phyloP scores from a whole-genome alignment of 352 stramenopile genomes.

The Phytophthora meadii region DNA sequence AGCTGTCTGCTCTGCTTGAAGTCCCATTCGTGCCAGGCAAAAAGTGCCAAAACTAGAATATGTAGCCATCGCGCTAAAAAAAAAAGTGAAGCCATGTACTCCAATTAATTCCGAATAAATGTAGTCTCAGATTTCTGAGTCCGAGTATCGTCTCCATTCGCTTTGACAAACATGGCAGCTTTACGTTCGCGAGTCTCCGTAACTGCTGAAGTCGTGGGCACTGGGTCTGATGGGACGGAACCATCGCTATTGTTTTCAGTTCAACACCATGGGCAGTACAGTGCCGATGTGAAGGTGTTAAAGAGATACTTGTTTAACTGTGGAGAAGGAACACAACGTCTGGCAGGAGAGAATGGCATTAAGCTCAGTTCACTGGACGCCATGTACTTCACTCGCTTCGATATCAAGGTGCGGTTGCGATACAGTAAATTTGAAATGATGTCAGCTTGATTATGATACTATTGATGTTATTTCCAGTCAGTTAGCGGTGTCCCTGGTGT shows the following conservation, averaged over 20 bases:
- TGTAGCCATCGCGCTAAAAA: background rate
- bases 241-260: slow-evolving; percentile 72
- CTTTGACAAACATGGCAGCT: slow-evolving; percentile 15
- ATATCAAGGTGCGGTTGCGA: slow-evolving; percentile 47
- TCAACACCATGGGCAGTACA: slow-evolving; percentile 72
- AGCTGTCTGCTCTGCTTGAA: slow-evolving; percentile 41
- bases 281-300: slow-evolving; percentile 61
- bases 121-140: slow-evolving; percentile 13
- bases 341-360: slow-evolving; percentile 73
- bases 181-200: slow-evolving; percentile 27
- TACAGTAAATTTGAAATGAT: background rate
- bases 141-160: slow-evolving; percentile 2
- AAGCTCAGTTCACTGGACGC: slow-evolving; percentile 74
- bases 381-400: slow-evolving; percentile 76
- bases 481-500: slow-evolving; percentile 73
- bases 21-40: slow-evolving; percentile 4
- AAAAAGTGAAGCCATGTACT: background rate
- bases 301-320: slow-evolving; percentile 80
- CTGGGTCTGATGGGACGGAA: slow-evolving; percentile 69
- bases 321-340: slow-evolving; percentile 69
- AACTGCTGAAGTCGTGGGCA: slow-evolving; percentile 65
- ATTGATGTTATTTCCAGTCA: slow-evolving; percentile 38
- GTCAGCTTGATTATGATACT: background rate
- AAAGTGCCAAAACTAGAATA: too few relatives aligned
- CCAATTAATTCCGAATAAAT: slow-evolving; percentile 9